phyloP scores from a whole-genome alignment of 1,284 basidiomycete species.

The Rhodotorula sp. region DNA sequence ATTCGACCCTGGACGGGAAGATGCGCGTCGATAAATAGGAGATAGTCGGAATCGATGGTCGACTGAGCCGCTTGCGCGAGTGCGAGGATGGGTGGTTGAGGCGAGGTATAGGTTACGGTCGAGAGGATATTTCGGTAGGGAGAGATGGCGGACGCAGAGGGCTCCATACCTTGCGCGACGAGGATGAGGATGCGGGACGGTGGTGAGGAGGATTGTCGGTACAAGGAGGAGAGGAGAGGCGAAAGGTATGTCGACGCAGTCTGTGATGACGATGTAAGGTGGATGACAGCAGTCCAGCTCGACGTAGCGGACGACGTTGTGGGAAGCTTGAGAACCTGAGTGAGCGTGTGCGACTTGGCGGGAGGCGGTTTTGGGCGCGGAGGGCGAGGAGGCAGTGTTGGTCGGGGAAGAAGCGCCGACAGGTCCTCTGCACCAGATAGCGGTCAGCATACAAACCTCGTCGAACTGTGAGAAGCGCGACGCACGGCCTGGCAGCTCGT shows the following conservation, averaged over 20 bases:
- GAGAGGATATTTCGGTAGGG: constrained; percentile 4
- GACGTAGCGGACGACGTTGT: constrained; percentile 13
- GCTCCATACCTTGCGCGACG: constrained; percentile 12
- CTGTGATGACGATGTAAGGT: constrained; percentile 26
- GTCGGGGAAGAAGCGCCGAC: constrained; percentile 20
- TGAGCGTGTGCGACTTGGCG: constrained; percentile 14
- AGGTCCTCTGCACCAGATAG: constrained; percentile 3
- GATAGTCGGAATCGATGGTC: constrained; percentile 1
- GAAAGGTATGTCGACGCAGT: constrained; percentile 7
- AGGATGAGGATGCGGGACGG: constrained; percentile 28
- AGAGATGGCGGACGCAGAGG: not conserved
- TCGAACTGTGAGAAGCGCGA: not conserved
- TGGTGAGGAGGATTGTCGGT: constrained; percentile 11
- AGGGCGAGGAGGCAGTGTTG: constrained; percentile 18
- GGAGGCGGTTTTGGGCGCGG: constrained; percentile 23
- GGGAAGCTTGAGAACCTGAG: constrained; percentile 29
- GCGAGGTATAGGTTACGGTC: constrained; percentile 1
- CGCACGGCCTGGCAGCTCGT: constrained; percentile 14
- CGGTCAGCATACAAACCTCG: not conserved
- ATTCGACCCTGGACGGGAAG: not conserved
- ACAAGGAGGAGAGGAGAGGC: constrained; percentile 18
- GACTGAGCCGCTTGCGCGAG: constrained; percentile 5
- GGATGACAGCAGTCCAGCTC: constrained; percentile 30
- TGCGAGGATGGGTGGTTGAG: constrained; percentile 7
- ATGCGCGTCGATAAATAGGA: constrained; percentile 31